Evolutionary conservation across 345 rosid genomes (phyloP).

Genomic region (Psidium friedrichsthalianum): DNA sequence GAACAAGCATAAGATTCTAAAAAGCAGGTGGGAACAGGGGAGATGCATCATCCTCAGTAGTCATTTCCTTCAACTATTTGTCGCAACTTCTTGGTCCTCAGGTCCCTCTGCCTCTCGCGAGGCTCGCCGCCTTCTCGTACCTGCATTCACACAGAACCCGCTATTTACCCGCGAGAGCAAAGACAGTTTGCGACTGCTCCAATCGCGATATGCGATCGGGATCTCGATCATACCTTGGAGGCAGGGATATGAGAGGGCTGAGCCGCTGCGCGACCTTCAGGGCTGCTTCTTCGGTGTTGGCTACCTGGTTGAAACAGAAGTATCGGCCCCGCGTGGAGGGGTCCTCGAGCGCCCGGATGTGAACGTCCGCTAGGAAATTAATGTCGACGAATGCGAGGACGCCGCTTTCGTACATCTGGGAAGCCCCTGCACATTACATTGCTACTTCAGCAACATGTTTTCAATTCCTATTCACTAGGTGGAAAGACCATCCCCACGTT

Average conservation of each 20-base stretch:
- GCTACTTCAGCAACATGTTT: background rate
- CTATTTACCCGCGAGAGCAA: background rate
- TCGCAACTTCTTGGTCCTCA: slow-evolving; percentile 52
- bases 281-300: slow-evolving; percentile 48
- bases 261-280: slow-evolving; percentile 42
- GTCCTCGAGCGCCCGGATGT: slow-evolving; percentile 62
- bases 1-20: no score
- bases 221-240: slow-evolving; percentile 31
- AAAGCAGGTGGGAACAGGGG: background rate
- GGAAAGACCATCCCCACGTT: background rate
- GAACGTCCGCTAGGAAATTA: slow-evolving; percentile 52
- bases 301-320: slow-evolving; percentile 69
- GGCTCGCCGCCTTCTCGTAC: slow-evolving; percentile 37
- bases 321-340: slow-evolving; percentile 60
- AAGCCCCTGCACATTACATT: slow-evolving; percentile 42
- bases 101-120: slow-evolving; percentile 62
- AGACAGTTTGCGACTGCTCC: background rate
- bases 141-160: slow-evolving; percentile 13
- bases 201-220: background rate
- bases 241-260: slow-evolving; percentile 57
- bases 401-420: slow-evolving; percentile 77
- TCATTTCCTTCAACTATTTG: slow-evolving; percentile 59
- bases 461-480: background rate
- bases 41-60: background rate
- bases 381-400: slow-evolving; percentile 56